Evolutionary conservation across 495 filamentous ascomycete genomes (phyloP), one percentile per base, ranked within the genome.

Genomic region (Aspergillus avenaceus): DNA sequence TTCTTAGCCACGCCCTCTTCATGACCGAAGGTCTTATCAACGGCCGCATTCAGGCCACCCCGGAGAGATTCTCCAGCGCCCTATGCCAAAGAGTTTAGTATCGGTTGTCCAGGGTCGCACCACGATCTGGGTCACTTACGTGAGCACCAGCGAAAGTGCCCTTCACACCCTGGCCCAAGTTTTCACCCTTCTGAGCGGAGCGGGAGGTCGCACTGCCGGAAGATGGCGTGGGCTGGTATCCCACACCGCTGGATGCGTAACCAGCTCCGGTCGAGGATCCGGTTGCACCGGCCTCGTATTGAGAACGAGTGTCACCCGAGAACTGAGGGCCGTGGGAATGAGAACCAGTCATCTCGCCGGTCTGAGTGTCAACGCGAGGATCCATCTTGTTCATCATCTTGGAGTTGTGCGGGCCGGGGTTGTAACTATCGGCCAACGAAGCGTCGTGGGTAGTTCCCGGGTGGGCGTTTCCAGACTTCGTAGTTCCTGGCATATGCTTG

Each of bases 361-460:
- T 56, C 34, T 38, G 29, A 14, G 50, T 56, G 44, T 67, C 56
- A 8, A 66, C 65, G 14, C 65, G 65, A 8, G 67, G 67, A 56
- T 81, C 78, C 40, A 58, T 54, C 59, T 81, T 80, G 67, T 85
- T 85, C 45, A 75, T 67, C 12, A 81, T 19, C 55, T 76, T 71
- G 43, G 72, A 79, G 45, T 55, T 57, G 66, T 72, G 74, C 4
- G 69, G 76, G 9, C 71, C 69, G 34, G 59, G 53, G 31, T 65
- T 76, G 45, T 58, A 60, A 51, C 45, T 38, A n/a, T 19, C 19
- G 14, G 44, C 7, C 7, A 41, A 47, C 51, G 40, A 49, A 45
- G 31, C 45, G 34, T 49, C 55, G 34, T 64, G 56, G 14, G 57
- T 43, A 45, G 37, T 49, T 26, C 63, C 50, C 16, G 61, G 45